Evolutionary conservation across 129 eudicot genomes (phyloP), one percentile per base, ranked within the genome.

Genomic region (Flaveria robusta): DNA sequence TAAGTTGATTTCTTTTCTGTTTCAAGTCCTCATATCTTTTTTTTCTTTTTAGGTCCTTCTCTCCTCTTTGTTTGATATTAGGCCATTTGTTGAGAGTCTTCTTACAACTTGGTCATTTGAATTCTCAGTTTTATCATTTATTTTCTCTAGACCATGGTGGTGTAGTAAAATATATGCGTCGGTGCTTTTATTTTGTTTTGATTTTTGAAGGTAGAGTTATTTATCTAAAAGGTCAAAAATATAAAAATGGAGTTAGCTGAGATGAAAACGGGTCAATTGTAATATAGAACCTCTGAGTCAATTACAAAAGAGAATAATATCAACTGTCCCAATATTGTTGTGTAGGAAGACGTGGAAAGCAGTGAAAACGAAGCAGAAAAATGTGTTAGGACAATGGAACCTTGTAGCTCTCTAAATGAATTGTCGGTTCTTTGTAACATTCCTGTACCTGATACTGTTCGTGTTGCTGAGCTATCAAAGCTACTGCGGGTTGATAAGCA

Each of bases 401-500:
- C 29, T 39, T 24, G 80, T 74, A 85, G 87, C 79, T 83, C 82
- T 70, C 55, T 90, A 27, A 91, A 87, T 29, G 96, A 90, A 76
- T 56, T 85, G 26, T 90, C 90, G n/a, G 74, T 85, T 64, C 87
- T 90, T 71, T 90, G 92, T 19, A 81, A 85, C 82, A 81, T 85
- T 16, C 92, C 88, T 4, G 82, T 69, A 31, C 83, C 90, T 26
- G 79, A 71, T 26, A 85, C 96, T 2, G 58, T 90, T 66, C 90
- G 74, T 72, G 90, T 79, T 43, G 51, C 76, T 34, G 90, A 90
- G 74, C 66, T 85, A 18, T 90, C 85, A 41, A 87, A 79, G 77
- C 80, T 90, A 22, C 82, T 90, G 4, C 78, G 92, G 5, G 76
- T 90, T 66, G 88, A 87, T 81, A 90, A 84, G 75, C 90, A 87